Conservation (phyloP, 129 eudicot genomes). For the Flaveria bidentis region DNA sequence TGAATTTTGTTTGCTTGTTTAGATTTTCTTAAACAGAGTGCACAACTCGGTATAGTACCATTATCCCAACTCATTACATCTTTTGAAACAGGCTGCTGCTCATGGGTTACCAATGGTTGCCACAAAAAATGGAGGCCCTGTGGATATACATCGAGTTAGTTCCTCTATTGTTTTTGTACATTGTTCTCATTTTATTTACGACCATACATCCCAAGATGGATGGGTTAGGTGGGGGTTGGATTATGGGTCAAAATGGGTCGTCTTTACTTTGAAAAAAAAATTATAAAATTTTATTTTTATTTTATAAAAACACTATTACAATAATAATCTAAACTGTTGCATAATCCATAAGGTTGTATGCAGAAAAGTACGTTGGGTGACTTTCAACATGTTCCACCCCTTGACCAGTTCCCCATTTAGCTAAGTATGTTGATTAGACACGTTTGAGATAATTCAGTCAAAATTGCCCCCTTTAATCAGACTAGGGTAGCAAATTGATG, state of each 20-base stretch:
- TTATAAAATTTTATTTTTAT: background rate
- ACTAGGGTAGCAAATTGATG: constrained; percentile 21
- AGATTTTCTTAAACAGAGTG: background rate
- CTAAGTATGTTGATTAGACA: background rate
- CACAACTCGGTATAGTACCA: background rate
- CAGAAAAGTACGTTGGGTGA: background rate
- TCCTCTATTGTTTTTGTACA: background rate
- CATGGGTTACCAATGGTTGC: constrained; percentile 98
- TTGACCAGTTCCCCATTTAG: background rate
- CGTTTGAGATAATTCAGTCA: background rate
- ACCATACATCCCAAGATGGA: background rate
- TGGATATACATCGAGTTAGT: constrained; percentile 87
- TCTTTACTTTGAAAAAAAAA: background rate
- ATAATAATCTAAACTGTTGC: constrained; percentile 2
- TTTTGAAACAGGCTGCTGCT: constrained; percentile 88
- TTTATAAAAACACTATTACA: background rate
- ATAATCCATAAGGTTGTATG: background rate
- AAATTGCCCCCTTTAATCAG: constrained; percentile 4
- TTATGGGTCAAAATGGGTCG: background rate
- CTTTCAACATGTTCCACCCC: background rate
- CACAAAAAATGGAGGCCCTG: constrained; percentile 98
- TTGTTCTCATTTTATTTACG: background rate
- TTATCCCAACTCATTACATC: constrained; percentile 16
- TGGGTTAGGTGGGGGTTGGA: background rate
- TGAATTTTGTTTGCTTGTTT: constrained; percentile 20